Evolutionary conservation across 1,284 basidiomycete species (phyloP).

Genomic region (Anthracocystis walkeri): DNA sequence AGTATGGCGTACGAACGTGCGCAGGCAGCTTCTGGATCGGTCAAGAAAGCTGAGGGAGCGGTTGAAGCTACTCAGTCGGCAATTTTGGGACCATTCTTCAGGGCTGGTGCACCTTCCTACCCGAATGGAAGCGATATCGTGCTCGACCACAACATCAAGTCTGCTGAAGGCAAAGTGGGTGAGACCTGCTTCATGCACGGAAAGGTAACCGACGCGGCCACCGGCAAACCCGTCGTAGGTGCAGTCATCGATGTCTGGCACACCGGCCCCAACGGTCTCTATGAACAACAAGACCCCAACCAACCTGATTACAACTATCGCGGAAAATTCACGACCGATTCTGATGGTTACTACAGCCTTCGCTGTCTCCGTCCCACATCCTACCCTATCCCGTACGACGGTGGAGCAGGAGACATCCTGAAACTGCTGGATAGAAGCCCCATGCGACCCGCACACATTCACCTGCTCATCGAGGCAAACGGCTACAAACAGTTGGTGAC

Average conservation of each 20-base stretch:
- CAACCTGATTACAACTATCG: conserved; percentile 69
- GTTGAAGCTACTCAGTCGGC: conserved; percentile 53
- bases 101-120: conserved; percentile 66
- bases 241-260: conserved; percentile 71
- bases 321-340: conserved; percentile 68
- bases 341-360: conserved; percentile 65
- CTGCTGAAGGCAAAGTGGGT: conserved; percentile 60
- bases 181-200: conserved; percentile 68
- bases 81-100: conserved; percentile 70
- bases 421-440: conserved; percentile 70
- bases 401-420: conserved; percentile 68
- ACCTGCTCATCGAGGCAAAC: conserved; percentile 46
- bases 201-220: conserved; percentile 57
- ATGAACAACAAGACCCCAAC: conserved; percentile 70
- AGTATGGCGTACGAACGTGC: conserved; percentile 40
- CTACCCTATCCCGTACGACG: conserved; percentile 71
- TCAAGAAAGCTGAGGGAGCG: conserved; percentile 30
- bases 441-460: conserved; percentile 70
- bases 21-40: conserved; percentile 19
- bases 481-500: conserved; percentile 40
- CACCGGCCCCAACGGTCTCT: conserved; percentile 70
- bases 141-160: conserved; percentile 57
- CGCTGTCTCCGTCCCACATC: conserved; percentile 69
- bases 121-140: conserved; percentile 62
- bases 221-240: conserved; percentile 68